A percentile compares a stretch with the other conserved stretches of the same genome.
phyloP scores from a whole-genome alignment of 352 stramenopile species.

The Globisporangium perplexum region DNA sequence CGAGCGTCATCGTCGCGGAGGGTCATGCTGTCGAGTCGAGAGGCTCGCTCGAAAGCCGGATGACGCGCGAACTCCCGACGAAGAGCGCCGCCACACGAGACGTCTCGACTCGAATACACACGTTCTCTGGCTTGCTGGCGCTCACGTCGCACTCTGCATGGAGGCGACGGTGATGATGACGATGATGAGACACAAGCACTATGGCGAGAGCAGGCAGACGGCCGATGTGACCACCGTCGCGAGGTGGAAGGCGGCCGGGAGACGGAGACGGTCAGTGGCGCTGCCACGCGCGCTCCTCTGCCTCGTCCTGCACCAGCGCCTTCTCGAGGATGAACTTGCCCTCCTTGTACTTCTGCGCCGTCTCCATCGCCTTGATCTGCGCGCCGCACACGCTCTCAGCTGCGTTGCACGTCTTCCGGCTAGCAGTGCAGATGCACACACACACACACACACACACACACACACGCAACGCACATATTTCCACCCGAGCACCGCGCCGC shows the following conservation, averaged over 20 bases:
- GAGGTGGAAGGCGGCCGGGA: background rate
- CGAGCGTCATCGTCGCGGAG: background rate
- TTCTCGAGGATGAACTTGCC: constrained; percentile 82
- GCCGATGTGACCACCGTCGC: background rate
- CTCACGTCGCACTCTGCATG: background rate
- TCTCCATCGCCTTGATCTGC: constrained; percentile 76
- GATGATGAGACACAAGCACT: background rate
- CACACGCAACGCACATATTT: constrained; percentile 58
- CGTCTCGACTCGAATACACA: background rate
- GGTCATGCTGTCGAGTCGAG: background rate
- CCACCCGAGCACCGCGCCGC: constrained; percentile 63
- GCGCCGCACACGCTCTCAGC: background rate
- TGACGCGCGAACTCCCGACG: background rate
- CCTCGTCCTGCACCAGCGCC: constrained; percentile 62
- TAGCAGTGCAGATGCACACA: no score
- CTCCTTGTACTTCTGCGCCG: constrained; percentile 83
- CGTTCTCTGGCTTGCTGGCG: background rate
- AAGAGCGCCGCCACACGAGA: background rate
- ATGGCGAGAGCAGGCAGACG: background rate
- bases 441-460: no score
- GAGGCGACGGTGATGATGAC: no score
- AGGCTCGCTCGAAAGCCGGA: background rate
- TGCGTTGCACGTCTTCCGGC: no score
- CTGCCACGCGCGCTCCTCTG: constrained; percentile 44
- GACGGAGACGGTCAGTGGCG: constrained; percentile 9